Base-by-base conservation (phyloP, 2,329 filamentous ascomycete species). In the Incumbomyces lentus region DNA sequence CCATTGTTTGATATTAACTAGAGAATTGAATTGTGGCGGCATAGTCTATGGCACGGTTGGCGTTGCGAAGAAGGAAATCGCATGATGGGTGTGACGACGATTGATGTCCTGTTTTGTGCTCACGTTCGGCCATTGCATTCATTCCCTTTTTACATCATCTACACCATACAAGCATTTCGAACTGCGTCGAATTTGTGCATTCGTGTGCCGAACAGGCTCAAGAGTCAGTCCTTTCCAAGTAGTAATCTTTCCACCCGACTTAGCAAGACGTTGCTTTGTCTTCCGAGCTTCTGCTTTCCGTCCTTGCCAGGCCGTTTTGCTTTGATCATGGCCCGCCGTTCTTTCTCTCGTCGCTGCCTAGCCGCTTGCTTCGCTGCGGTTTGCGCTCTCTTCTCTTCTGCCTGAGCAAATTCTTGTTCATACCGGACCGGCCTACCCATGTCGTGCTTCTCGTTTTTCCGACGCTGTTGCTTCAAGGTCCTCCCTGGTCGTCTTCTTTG, bases 271-370 rank as follows among this genome's bases (percentile, higher is more conserved):
- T 74, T 75, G 57, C 87, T 89, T 70, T 94, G 87, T 50, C 86
- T 74, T 1, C 88, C 88, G 40, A 95, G 64, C 67, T 86, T 89
- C 63, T 83, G 76, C 67, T 84, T 81, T 10, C 86, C 86, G 62
- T 83, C 77, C 56, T 72, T 66, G 31, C 82, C 78, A 11, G 78
- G 78, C 31, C 69, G 70, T 56, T 70, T 69, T 6, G 79, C 79
- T 60, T 76, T 78, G 0, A 72, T 68, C 77, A 83, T 82, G 1
- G 74, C 73, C 55, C 73, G 74, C 38, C 81, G 72, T 43, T 89
- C 86, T 62, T 82, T 83, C 53, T 84, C 82, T 63, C 86, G 78
- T 52, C 57, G 60, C 19, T 60, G 46, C 50, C 57, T 51, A 32
- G 58, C 50, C 46, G 59, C 55, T 41, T 60, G 48, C 64, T 64